Evolutionary conservation across 208 protist species (phyloP).

Genomic region (Novymonas esmeraldas): DNA sequence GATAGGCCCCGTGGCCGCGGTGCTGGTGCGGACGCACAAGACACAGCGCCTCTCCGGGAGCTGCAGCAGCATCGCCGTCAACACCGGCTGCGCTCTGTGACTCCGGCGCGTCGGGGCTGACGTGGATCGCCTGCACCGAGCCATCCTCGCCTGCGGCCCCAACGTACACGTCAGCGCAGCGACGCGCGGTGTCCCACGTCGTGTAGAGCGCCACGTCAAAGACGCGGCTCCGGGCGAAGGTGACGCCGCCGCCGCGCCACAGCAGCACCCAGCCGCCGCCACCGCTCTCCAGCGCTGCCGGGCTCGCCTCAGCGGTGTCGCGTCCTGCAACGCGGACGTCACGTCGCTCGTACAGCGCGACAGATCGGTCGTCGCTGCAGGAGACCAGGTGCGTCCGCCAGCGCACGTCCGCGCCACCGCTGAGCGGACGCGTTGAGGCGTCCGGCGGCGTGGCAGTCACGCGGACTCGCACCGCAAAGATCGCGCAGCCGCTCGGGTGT

Average conservation of each 20-base stretch:
- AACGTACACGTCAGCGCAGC: conserved; percentile 5
- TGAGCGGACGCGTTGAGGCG: not conserved
- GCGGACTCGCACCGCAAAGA: conserved; percentile 57
- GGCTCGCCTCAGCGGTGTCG: not conserved
- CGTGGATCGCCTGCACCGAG: conserved; percentile 37
- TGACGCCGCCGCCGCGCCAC: conserved; percentile 40
- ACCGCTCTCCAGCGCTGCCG: not conserved
- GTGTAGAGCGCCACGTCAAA: conserved; percentile 60
- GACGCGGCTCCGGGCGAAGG: conserved; percentile 58
- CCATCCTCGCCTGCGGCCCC: conserved; percentile 69
- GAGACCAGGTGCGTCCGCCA: conserved; percentile 46
- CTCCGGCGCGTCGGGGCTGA: conserved; percentile 3
- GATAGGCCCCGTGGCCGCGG: conserved; percentile 62
- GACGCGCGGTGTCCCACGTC: not conserved
- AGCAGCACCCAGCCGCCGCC: conserved; percentile 36
- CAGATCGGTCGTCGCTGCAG: conserved; percentile 81
- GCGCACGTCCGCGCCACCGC: not conserved
- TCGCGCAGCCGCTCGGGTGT: conserved; percentile 59
- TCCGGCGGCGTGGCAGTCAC: not conserved
- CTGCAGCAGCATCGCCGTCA: no score
- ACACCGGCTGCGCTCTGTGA: no score
- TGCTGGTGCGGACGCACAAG: conserved; percentile 43
- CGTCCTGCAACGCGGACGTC: not conserved
- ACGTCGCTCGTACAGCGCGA: conserved; percentile 38
- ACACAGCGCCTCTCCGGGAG: not conserved